Evolutionary conservation across 352 stramenopile species (phyloP), one percentile per base, ranked within the genome.

Genomic region (Globisporangium iwayamae): DNA sequence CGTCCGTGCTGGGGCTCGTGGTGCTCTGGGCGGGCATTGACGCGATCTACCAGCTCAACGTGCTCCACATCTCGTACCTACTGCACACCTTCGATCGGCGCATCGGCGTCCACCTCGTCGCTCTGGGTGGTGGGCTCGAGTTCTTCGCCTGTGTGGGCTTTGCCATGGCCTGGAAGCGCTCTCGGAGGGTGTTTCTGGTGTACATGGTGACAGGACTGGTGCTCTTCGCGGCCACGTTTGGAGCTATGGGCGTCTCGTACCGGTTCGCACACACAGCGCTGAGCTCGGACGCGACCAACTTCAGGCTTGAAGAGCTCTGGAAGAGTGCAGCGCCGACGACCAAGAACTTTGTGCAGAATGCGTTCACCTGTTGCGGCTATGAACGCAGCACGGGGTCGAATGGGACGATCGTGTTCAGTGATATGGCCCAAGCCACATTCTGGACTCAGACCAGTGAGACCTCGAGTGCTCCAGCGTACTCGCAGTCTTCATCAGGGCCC

Each of bases 1-100:
- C 55, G 14, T 67, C 63, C 16, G 66, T 75, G 22, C 55, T 68
- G 8, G 76, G 74, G 0, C 34, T 82, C 36, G 48, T 76, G 4
- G 58, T 85, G 2, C 47, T 86, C 36, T 70, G 71, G 54, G 69
- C 82, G 1, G 82, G 82, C 2, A 14, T 89, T 13, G 84, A 93
- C 56, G 66, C 74, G 0, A 66, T 90, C 46, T 83, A 83, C 14
- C 68, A 89, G 34, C 72, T 90, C 47, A 93, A 90, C 56, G 73
- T 93, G 34, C 68, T 91, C 14, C 81, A 89, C 52, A 53, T 90
- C 1, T 86, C 84, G 50, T 78, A 79, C 30, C 32, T 90, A 30
- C 53, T 91, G 11, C 72, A 69, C 1, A 72, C 83, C 4, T 82
- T 90, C 51, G 79, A 90, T 48, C 77, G 72, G 14, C 69, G 75